Evolutionary conservation across 768 basidiomycete genomes (phyloP).

Genomic region (Tremella mesenterica): DNA sequence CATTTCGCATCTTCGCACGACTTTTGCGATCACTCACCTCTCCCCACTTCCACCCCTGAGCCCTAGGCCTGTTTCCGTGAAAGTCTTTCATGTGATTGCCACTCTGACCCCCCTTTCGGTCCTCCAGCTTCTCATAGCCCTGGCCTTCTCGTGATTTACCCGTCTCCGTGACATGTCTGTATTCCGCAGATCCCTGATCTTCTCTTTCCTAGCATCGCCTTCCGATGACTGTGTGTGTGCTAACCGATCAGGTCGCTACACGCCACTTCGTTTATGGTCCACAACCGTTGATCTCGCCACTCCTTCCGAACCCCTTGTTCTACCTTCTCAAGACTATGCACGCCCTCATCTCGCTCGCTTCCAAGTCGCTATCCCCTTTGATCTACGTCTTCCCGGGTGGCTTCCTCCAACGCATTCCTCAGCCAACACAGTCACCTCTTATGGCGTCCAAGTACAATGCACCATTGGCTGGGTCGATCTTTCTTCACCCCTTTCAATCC

Average conservation of each 20-base stretch:
- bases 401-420: slow-evolving; percentile 51
- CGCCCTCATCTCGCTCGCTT: slow-evolving; percentile 51
- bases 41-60: no score
- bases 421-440: slow-evolving; percentile 21
- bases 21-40: no score
- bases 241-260: slow-evolving; percentile 50
- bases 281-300: slow-evolving; percentile 58
- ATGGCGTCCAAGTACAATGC: slow-evolving; percentile 24
- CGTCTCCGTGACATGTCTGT: no score
- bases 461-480: slow-evolving; percentile 25
- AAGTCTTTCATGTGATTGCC: no score
- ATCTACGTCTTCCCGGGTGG: slow-evolving; percentile 83
- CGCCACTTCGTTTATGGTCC: slow-evolving; percentile 59
- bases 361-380: slow-evolving; percentile 67
- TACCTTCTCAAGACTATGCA: slow-evolving; percentile 38
- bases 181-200: no score
- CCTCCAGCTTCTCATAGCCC: no score
- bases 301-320: slow-evolving; percentile 6
- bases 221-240: background rate
- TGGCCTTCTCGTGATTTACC: no score
- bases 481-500: no score
- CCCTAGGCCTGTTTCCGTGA: no score
- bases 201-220: background rate
- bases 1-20: no score
- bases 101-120: no score